These are phyloP conservation scores for Tremella yokohamensis DNA, from an alignment of 768 basidiomycete genomes.

Conservation along the genomic window DNA sequence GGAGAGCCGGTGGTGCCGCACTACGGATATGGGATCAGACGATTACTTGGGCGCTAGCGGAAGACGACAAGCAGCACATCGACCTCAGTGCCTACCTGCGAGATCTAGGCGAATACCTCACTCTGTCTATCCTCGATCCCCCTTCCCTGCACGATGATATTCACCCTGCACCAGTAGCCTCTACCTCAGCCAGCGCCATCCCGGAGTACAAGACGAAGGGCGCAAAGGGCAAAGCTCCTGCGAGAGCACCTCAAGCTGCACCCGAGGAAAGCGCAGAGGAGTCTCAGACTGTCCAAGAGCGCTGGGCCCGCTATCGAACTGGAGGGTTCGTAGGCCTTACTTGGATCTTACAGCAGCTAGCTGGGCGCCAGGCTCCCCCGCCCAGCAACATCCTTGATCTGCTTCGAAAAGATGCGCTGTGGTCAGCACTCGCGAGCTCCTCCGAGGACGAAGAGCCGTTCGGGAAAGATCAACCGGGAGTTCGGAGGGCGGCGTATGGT, in stretches of 20 bases:
- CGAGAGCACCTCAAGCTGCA: constrained; percentile 8
- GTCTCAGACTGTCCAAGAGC: neutral
- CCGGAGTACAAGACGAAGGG: constrained; percentile 11
- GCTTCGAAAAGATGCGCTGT: constrained; percentile 53
- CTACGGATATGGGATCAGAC: constrained; percentile 37
- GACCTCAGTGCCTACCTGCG: constrained; percentile 35
- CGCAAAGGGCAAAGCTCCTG: constrained; percentile 25
- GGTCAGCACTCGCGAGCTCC: constrained; percentile 63
- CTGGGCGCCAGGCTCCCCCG: constrained; percentile 18
- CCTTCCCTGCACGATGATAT: constrained; percentile 48
- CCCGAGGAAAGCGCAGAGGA: constrained; percentile 18
- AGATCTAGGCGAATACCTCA: constrained; percentile 43
- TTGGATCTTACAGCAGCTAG: constrained; percentile 36
- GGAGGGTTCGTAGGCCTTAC: constrained; percentile 45
- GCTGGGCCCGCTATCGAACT: constrained; percentile 22
- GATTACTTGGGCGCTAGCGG: constrained; percentile 8
- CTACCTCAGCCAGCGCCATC: constrained; percentile 5
- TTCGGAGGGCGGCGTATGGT: constrained; percentile 69
- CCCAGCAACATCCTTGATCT: constrained; percentile 11
- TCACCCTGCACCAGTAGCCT: constrained; percentile 46
- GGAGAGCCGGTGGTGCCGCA: constrained; percentile 36
- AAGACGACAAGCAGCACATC: constrained; percentile 24
- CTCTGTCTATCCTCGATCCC: constrained; percentile 44
- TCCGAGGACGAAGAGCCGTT: constrained; percentile 51
- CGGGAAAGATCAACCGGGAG: constrained; percentile 66